Percentiles rank a stretch among this genome's conserved stretches.
These are phyloP conservation scores for Apiotrichum siamense DNA, from an alignment of 1,284 basidiomycete species.

Conservation along the genomic window DNA sequence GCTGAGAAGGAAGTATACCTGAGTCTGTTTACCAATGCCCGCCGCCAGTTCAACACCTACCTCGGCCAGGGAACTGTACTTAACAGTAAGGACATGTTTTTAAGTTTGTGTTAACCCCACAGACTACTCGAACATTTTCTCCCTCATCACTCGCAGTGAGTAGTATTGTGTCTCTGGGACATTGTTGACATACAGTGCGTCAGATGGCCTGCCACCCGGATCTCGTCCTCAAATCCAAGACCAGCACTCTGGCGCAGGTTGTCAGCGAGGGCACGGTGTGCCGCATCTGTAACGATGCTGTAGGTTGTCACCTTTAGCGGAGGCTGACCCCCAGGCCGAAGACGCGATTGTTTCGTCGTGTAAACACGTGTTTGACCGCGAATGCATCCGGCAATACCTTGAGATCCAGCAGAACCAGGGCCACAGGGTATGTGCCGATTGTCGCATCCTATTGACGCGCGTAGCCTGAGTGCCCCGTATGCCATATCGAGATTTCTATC, in stretches of 20 bases:
- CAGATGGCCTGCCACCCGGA: conserved; percentile 93
- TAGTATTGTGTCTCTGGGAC: background rate
- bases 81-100: conserved; percentile 61
- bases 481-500: conserved; percentile 86
- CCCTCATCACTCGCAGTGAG: conserved; percentile 50
- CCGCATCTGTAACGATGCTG: conserved; percentile 91
- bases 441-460: background rate
- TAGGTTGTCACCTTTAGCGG: conserved; percentile 10
- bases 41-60: conserved; percentile 85
- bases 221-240: conserved; percentile 71
- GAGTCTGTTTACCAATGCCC: conserved; percentile 86
- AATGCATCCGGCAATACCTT: conserved; percentile 92
- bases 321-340: conserved; percentile 54
- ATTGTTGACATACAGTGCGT: conserved; percentile 54
- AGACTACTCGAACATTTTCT: conserved; percentile 95
- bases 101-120: background rate
- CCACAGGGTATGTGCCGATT: conserved; percentile 56
- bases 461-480: conserved; percentile 90
- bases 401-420: conserved; percentile 56
- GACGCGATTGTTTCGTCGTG: conserved; percentile 93
- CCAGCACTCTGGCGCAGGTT: conserved; percentile 64
- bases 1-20: conserved; percentile 95
- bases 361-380: conserved; percentile 63
- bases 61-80: conserved; percentile 83
- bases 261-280: conserved; percentile 69